A percentile compares a stretch with the other conserved stretches of the same genome.
phyloP scores from a whole-genome alignment of 495 filamentous ascomycete species.

The Neurospora sp. region DNA sequence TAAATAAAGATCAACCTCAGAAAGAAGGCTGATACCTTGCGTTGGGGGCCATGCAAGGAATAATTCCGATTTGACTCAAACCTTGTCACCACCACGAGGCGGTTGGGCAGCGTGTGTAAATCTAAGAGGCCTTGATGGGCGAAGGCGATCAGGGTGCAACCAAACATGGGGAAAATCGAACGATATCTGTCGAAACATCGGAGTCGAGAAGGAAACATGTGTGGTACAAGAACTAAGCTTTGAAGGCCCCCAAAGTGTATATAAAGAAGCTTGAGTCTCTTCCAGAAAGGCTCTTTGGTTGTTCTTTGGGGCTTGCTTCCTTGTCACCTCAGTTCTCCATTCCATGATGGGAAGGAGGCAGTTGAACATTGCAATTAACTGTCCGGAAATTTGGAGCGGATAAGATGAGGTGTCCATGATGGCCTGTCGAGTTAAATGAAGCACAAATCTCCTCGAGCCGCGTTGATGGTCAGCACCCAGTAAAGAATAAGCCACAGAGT shows the following conservation, averaged over 20 bases:
- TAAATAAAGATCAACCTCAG: not conserved
- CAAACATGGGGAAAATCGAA: conserved; percentile 20
- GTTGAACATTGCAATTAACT: not conserved
- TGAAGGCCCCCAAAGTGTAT: not conserved
- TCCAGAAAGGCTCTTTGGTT: not conserved
- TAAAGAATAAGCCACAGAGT: not conserved
- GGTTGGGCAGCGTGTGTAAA: not conserved
- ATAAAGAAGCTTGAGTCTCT: not conserved
- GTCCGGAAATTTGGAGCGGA: not conserved
- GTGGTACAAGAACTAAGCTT: not conserved
- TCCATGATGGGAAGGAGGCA: not conserved
- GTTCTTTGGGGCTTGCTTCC: not conserved
- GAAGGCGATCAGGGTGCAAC: conserved; percentile 17
- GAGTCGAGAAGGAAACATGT: not conserved
- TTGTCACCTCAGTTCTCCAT: not conserved
- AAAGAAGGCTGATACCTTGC: not conserved
- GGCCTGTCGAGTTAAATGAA: not conserved
- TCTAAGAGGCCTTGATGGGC: not conserved
- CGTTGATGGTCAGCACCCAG: not conserved
- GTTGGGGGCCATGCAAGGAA: not conserved
- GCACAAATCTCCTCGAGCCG: not conserved
- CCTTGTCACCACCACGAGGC: not conserved
- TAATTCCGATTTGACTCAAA: not conserved
- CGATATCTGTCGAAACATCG: conserved; percentile 7
- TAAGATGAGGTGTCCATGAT: not conserved